These are phyloP conservation scores for Nitzschia sp. DNA, from an alignment of 108 stramenopile species.

Conservation along the genomic window DNA sequence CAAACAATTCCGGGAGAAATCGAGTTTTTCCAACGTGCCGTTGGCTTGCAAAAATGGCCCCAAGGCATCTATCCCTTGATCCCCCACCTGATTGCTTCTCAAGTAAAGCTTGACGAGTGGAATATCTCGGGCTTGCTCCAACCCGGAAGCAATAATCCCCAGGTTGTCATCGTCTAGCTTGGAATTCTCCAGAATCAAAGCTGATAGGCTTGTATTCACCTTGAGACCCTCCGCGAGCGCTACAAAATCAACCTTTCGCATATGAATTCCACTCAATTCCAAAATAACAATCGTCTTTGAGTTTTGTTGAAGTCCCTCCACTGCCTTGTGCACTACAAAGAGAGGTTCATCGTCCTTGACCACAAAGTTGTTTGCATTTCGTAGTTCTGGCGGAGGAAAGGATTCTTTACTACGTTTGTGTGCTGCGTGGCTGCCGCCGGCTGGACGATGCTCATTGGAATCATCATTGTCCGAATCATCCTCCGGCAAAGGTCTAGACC, in stretches of 20 bases:
- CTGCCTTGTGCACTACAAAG: constrained; percentile 2
- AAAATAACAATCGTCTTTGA: constrained; percentile 1
- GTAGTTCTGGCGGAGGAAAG: constrained; percentile 14
- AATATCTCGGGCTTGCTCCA: constrained; percentile 11
- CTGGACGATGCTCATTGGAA: neutral
- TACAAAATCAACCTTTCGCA: constrained; percentile 6
- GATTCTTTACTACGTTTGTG: neutral
- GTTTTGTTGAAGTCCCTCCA: neutral
- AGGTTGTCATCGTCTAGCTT: constrained; percentile 13
- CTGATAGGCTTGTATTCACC: constrained; percentile 4
- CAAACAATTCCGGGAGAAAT: constrained; percentile 36
- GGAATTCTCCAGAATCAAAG: constrained; percentile 24
- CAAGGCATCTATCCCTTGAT: constrained; percentile 27
- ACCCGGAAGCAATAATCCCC: constrained; percentile 2
- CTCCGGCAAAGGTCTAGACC: neutral
- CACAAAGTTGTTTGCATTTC: neutral
- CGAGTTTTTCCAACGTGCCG: constrained; percentile 23
- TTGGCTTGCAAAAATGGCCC: constrained; percentile 27
- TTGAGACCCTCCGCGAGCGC: constrained; percentile 12
- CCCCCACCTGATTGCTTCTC: constrained; percentile 32
- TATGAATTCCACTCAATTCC: constrained; percentile 2
- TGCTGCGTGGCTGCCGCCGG: neutral
- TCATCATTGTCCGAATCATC: neutral
- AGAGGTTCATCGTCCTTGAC: neutral
- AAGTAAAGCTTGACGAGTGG: constrained; percentile 21